A percentile compares a stretch with the other conserved stretches of the same genome.
Evolutionary conservation across 1,284 basidiomycete genomes (phyloP).

Genomic region (Trichosporon sp.): DNA sequence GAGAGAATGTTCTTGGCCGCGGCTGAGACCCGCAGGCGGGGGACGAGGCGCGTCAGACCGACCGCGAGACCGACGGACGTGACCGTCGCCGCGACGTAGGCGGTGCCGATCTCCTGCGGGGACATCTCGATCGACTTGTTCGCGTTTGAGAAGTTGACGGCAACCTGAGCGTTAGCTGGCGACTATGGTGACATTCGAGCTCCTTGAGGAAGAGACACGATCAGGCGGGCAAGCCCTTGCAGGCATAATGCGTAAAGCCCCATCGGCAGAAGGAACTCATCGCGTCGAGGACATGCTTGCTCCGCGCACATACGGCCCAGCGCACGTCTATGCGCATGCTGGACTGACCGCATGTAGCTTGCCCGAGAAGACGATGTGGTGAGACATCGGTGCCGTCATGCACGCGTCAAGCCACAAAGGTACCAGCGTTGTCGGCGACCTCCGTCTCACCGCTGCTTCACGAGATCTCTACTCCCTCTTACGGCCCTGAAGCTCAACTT

Average conservation of each 20-base stretch:
- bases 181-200: no score
- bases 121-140: conserved; percentile 60
- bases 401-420: conserved; percentile 4
- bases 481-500: background rate
- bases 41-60: conserved; percentile 59
- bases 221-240: no score
- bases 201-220: no score
- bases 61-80: conserved; percentile 61
- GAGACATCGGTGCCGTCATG: background rate
- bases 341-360: no score
- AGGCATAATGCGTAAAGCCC: no score
- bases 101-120: conserved; percentile 57
- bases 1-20: conserved; percentile 53
- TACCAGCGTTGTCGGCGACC: background rate
- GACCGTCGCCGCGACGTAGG: conserved; percentile 60
- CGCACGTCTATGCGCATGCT: background rate
- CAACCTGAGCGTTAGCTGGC: conserved; percentile 22
- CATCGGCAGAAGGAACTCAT: no score
- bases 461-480: no score
- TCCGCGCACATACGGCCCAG: background rate
- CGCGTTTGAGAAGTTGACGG: conserved; percentile 58
- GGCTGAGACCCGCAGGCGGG: conserved; percentile 50
- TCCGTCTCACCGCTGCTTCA: background rate
- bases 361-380: background rate
- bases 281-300: background rate